phyloP scores from a whole-genome alignment of 2,329 filamentous ascomycete genomes.

The Exophiala mesophila region DNA sequence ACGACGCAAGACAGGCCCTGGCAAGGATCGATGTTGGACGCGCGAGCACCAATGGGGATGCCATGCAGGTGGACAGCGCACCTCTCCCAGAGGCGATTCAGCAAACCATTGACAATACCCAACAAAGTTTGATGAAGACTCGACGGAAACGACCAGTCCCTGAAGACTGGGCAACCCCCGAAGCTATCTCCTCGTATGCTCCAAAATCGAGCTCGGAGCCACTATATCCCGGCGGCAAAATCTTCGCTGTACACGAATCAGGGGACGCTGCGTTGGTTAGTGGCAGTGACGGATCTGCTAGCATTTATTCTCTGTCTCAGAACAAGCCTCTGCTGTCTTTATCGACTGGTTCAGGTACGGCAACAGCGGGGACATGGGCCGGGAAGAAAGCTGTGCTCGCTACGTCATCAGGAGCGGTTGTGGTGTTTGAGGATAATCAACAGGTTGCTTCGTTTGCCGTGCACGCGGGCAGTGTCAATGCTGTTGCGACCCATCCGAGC shows the following conservation, averaged over 20 bases:
- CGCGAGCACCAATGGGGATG: constrained; percentile 60
- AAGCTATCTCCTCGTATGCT: constrained; percentile 61
- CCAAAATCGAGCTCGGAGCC: constrained; percentile 51
- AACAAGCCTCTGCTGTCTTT: constrained; percentile 65
- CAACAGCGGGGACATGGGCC: constrained; percentile 59
- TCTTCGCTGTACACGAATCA: constrained; percentile 54
- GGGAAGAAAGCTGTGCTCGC: constrained; percentile 66
- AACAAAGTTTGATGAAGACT: constrained; percentile 74
- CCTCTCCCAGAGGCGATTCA: constrained; percentile 67
- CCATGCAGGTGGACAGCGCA: constrained; percentile 87
- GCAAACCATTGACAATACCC: constrained; percentile 71
- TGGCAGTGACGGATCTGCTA: constrained; percentile 67
- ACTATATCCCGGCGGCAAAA: constrained; percentile 55
- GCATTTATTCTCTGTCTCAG: constrained; percentile 72
- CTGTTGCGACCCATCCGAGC: constrained; percentile 74
- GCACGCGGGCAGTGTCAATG: constrained; percentile 76
- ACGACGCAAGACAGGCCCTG: constrained; percentile 85
- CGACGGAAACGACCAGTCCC: constrained; percentile 86
- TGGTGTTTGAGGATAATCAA: constrained; percentile 66
- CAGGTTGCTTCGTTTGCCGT: constrained; percentile 68
- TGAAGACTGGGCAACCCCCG: constrained; percentile 73
- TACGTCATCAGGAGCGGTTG: constrained; percentile 71
- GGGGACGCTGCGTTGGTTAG: constrained; percentile 68
- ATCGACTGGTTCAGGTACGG: constrained; percentile 48
- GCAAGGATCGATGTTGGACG: constrained; percentile 72